Evolutionary conservation across 2,329 filamentous ascomycete genomes (phyloP), one percentile per base, ranked within the genome.

Genomic region (Xylariales sp.): DNA sequence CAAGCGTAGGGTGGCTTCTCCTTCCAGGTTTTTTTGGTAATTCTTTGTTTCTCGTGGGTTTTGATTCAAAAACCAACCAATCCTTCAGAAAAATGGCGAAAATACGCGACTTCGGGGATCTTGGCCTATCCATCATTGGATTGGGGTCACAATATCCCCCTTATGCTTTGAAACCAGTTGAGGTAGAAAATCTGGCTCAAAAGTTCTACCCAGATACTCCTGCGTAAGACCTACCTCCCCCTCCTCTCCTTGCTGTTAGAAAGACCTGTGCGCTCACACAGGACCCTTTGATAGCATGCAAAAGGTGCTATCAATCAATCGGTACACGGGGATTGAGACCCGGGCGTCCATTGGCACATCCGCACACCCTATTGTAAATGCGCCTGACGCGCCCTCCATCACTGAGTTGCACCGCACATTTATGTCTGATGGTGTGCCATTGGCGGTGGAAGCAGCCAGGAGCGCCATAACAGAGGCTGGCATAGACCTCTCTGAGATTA

Each of bases 261-360:
- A 30, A n/a, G n/a, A n/a, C n/a, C n/a, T n/a, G 19, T 31, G 13
- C n/a, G 33, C 23, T 37, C n/a, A 21, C 4, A 25, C 24, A 10
- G n/a, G 5, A 33, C 5, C 35, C 31, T 40, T 11, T 32, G 5
- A 18, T 45, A 83, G 77, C 23, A 78, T 83, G 72, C 66, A 67
- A 43, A 83, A 83, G 53, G 71, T 83, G 18, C 68, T 79, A 38
- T 64, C 69, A 13, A 81, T 83, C 54, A 84, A 83, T 59, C 66
- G 70, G 40, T 81, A 70, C 49, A 84, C 80, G 2, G 80, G 80
- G 42, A 83, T 83, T 42, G 78, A 82, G 36, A 62, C 66, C 21
- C 74, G 80, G 37, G 79, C 78, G 11, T 79, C 78, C 11, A 71
- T 84, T 48, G 79, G 78, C 40, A 72, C 67, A 4, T 69, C 74